These are phyloP conservation scores for Neurospora sp. DNA, from an alignment of 495 filamentous ascomycete genomes.

Conservation along the genomic window DNA sequence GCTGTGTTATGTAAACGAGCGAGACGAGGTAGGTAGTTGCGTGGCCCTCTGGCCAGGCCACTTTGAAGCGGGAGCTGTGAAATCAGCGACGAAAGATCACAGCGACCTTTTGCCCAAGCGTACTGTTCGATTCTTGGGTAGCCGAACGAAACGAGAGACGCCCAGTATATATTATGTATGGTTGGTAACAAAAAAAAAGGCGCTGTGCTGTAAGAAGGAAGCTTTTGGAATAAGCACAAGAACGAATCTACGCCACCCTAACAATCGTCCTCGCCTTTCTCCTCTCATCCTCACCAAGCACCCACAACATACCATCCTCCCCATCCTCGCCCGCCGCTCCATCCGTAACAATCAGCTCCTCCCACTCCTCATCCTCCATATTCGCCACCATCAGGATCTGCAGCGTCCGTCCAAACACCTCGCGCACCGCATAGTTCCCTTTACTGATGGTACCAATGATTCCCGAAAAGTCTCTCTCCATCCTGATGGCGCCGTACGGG, in stretches of 20 bases:
- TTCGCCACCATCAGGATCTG: constrained; percentile 87
- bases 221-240: neutral
- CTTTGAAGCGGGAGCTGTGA: neutral
- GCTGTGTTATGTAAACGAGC: too few relatives aligned
- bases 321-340: constrained; percentile 24
- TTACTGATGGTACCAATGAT: constrained; percentile 67
- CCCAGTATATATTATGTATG: neutral
- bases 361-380: constrained; percentile 98
- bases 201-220: neutral
- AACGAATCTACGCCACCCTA: constrained; percentile 4
- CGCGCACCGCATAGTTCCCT: constrained; percentile 70
- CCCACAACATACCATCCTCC: constrained; percentile 39
- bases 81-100: neutral
- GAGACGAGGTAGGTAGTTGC: too few relatives aligned
- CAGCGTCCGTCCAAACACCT: constrained; percentile 65
- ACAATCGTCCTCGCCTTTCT: constrained; percentile 43
- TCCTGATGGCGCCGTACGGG: constrained; percentile 70
- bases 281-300: constrained; percentile 45
- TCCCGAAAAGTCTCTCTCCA: constrained; percentile 80
- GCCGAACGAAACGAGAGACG: neutral
- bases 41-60: too few relatives aligned
- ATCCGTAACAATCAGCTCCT: constrained; percentile 42
- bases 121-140: neutral
- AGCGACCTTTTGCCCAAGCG: neutral
- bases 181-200: neutral